Conservation (phyloP, 176 grass and related monocot species). For the Chloris gayana region DNA sequence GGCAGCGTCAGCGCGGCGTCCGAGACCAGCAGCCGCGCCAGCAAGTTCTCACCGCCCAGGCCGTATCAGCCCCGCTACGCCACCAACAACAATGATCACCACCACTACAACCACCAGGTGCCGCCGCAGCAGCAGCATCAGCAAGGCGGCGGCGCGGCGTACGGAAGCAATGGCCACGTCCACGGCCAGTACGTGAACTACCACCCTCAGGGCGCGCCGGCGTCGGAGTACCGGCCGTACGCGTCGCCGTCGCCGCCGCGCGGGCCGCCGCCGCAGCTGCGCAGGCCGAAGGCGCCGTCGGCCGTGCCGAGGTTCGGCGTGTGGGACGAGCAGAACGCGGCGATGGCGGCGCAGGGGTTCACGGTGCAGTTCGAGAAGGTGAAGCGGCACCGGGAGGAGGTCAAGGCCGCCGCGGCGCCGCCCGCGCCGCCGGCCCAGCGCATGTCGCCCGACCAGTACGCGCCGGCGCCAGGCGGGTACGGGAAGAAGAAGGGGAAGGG, state of each 20-base stretch:
- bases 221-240: background rate
- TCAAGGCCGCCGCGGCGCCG: slow-evolving; percentile 34
- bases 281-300: slow-evolving; percentile 25
- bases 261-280: background rate
- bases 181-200: background rate
- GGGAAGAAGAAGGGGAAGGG: slow-evolving; percentile 20
- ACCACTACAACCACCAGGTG: background rate
- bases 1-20: slow-evolving; percentile 42
- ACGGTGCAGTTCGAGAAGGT: slow-evolving; percentile 89
- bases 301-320: slow-evolving; percentile 68
- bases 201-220: background rate
- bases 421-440: slow-evolving; percentile 13
- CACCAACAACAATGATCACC: background rate
- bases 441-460: background rate
- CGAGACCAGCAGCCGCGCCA: slow-evolving; percentile 50
- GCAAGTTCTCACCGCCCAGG: slow-evolving; percentile 57
- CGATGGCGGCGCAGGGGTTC: slow-evolving; percentile 56
- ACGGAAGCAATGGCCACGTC: background rate
- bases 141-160: background rate
- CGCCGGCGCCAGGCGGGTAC: background rate
- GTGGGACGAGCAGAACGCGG: slow-evolving; percentile 65
- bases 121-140: background rate
- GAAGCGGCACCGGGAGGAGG: slow-evolving; percentile 63
- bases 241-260: slow-evolving; percentile 20
- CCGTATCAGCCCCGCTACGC: slow-evolving; percentile 49